Percentiles rank a stretch among this genome's conserved stretches.
Evolutionary conservation across 805 yeast species (phyloP).

Genomic region (Zygotorulaspora chibaensis): DNA sequence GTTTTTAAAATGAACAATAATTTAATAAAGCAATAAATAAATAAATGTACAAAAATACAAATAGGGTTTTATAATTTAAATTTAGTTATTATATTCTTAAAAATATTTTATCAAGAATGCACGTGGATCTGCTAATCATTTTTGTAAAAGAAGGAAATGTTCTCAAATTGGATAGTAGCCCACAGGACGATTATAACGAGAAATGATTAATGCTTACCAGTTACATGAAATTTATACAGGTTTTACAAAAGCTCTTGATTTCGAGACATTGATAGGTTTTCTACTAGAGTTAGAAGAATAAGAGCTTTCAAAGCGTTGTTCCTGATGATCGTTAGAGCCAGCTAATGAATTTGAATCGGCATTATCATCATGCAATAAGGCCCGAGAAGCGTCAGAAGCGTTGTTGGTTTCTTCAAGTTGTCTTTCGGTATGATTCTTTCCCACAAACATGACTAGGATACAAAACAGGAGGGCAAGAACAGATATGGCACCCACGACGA

Average conservation of each 20-base stretch:
- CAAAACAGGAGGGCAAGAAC: slow-evolving; percentile 5
- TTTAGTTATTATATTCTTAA: no score
- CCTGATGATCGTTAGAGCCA: slow-evolving; percentile 2
- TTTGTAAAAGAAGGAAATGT: no score
- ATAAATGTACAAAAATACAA: no score
- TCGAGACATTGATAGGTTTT: slow-evolving; percentile 15
- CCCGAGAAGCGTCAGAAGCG: neutral
- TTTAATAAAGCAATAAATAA: no score
- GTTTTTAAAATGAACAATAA: no score
- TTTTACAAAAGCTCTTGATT: neutral
- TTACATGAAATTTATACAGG: neutral
- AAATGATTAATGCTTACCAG: no score
- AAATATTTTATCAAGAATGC: no score
- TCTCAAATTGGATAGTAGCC: no score
- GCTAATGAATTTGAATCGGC: neutral
- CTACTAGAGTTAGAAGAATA: slow-evolving; percentile 14
- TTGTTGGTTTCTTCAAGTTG: neutral
- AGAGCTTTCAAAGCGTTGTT: slow-evolving; percentile 8
- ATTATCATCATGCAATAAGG: slow-evolving; percentile 1
- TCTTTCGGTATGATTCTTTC: slow-evolving; percentile 4
- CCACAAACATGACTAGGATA: slow-evolving; percentile 6
- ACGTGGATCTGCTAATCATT: no score
- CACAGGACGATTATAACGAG: no score
- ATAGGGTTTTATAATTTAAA: no score
- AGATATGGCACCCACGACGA: slow-evolving; percentile 52